Percentiles rank a stretch among this genome's conserved stretches.
These are phyloP conservation scores for Nakaseomyces delphensis DNA, from an alignment of 1,139 yeast species.

Conservation along the genomic window DNA sequence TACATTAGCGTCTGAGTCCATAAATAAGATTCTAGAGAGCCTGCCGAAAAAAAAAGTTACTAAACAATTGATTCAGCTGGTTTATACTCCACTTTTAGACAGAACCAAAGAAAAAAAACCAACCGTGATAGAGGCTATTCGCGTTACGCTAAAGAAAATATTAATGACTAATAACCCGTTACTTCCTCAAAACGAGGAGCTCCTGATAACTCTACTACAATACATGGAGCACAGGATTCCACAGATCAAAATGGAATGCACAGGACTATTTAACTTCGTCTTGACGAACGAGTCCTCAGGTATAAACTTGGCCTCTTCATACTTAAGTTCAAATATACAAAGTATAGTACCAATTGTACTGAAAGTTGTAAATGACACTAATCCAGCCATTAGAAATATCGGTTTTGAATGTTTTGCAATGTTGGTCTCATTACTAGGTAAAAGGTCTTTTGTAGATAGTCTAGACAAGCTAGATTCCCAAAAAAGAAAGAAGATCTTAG, in stretches of 20 bases:
- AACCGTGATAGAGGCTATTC: constrained; percentile 62
- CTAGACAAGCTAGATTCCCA: constrained; percentile 69
- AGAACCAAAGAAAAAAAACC: constrained; percentile 84
- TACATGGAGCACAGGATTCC: constrained; percentile 76
- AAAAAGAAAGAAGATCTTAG: constrained; percentile 58
- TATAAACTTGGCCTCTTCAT: constrained; percentile 16
- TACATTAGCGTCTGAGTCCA: constrained; percentile 64
- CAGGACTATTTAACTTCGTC: constrained; percentile 58
- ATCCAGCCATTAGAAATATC: constrained; percentile 74
- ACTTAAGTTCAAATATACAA: constrained; percentile 33
- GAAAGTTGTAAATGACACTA: constrained; percentile 68
- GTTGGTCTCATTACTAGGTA: constrained; percentile 69
- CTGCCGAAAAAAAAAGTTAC: constrained; percentile 44
- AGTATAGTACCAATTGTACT: constrained; percentile 29
- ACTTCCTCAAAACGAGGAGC: constrained; percentile 39
- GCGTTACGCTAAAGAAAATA: constrained; percentile 56
- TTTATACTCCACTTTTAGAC: constrained; percentile 62
- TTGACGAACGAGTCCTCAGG: constrained; percentile 46
- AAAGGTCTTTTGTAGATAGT: constrained; percentile 37
- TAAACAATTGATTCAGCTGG: constrained; percentile 41
- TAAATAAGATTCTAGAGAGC: constrained; percentile 58
- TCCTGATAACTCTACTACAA: constrained; percentile 52
- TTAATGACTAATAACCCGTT: constrained; percentile 32
- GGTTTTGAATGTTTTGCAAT: constrained; percentile 77
- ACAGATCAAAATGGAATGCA: constrained; percentile 63